Evolutionary conservation across 805 yeast species (phyloP).

Genomic region (Danielia reshetovae): DNA sequence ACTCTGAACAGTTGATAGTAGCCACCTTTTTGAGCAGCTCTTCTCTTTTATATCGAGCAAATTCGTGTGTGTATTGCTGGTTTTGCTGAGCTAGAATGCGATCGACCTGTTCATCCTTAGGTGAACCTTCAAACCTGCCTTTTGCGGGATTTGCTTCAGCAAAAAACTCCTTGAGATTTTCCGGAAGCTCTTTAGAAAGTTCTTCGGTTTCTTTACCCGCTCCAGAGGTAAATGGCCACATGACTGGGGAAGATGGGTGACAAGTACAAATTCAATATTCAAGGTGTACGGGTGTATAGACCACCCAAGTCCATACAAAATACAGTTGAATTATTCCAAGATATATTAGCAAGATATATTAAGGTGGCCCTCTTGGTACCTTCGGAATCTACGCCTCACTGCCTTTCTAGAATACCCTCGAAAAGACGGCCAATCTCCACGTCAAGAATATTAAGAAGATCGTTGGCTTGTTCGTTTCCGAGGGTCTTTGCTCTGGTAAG

Average conservation of each 20-base stretch:
- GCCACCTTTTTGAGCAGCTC: constrained; percentile 24
- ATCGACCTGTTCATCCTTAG: constrained; percentile 26
- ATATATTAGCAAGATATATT: no score
- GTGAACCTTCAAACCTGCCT: constrained; percentile 10
- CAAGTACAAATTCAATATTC: no score
- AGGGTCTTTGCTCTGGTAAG: background rate
- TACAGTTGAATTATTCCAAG: no score
- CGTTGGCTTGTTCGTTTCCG: background rate
- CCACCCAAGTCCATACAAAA: no score
- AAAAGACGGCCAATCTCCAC: constrained; percentile 35
- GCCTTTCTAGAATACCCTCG: constrained; percentile 36
- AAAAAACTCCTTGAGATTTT: constrained; percentile 29
- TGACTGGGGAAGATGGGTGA: no score
- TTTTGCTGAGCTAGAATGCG: constrained; percentile 18
- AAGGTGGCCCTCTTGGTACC: background rate
- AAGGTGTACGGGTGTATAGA: no score
- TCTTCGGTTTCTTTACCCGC: constrained; percentile 22
- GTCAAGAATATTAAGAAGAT: constrained; percentile 23
- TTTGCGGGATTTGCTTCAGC: constrained; percentile 26
- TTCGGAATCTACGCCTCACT: constrained; percentile 5
- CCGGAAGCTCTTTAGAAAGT: constrained; percentile 32
- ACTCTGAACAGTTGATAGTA: constrained; percentile 37
- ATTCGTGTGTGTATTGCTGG: constrained; percentile 21
- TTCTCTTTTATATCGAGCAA: constrained; percentile 28
- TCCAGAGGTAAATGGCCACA: constrained; percentile 30